phyloP scores from a whole-genome alignment of 2,329 filamentous ascomycete genomes.

The Ascochyta viciae-villosae region DNA sequence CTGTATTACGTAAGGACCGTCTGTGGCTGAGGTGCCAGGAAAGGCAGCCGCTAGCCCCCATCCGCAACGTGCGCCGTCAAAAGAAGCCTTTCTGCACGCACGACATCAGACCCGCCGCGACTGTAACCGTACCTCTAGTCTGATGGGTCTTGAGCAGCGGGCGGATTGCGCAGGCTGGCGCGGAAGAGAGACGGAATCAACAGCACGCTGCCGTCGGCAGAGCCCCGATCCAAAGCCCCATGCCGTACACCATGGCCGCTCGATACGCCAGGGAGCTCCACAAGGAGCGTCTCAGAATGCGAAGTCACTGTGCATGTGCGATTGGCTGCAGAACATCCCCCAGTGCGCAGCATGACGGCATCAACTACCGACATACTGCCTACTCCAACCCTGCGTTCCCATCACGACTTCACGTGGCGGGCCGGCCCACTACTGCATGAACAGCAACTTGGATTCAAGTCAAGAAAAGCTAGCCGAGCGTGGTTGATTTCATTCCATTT shows the following conservation, averaged over 20 bases:
- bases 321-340: neutral
- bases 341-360: neutral
- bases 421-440: neutral
- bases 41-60: neutral
- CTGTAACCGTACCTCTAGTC: conserved; percentile 2
- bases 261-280: neutral
- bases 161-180: neutral
- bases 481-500: neutral
- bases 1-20: conserved; percentile 8
- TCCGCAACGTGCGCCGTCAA: neutral
- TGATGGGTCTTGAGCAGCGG: neutral
- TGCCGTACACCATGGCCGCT: neutral
- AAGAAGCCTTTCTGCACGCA: conserved; percentile 8
- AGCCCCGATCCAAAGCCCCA: conserved; percentile 5
- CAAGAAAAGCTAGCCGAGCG: neutral
- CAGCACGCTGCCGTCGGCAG: neutral
- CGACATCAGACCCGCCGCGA: conserved; percentile 7
- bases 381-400: neutral
- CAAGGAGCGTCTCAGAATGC: neutral
- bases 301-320: neutral
- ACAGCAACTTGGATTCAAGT: neutral
- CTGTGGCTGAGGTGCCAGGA: neutral
- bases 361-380: conserved; percentile 1
- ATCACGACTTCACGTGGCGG: conserved; percentile 3
- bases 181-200: conserved; percentile 4